Evolutionary conservation across 176 grass and related monocot species (phyloP), one percentile per base, ranked within the genome.

Genomic region (Panicum miliaceum): DNA sequence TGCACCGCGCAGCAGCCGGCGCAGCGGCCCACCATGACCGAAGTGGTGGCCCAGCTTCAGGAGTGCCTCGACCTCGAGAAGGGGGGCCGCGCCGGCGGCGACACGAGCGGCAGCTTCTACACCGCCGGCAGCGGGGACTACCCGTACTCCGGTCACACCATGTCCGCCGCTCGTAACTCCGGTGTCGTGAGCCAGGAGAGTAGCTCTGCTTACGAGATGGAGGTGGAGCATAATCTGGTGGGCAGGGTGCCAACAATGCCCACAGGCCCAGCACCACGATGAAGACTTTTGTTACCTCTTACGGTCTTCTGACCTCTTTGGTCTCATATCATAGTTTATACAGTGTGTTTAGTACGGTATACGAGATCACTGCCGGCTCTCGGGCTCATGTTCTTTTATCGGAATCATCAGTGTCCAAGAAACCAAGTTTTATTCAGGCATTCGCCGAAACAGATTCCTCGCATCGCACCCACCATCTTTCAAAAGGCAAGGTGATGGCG

Each of bases 11-110:
- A 75, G 0, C 5, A 2, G 22, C 71, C 52, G 0, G 40, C 34
- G 1, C 84, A 87, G 8, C 72, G 89, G 7, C 92, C 92, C 8
- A 75, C 74, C 26, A 91, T 94, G 92, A 80, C 92, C 3, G 83
- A 94, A 4, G 83, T 94, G 14, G 89, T 86, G 25, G 43, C 41
- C 26, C 86, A 91, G 65, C 63, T 94, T 18, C 71, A 89, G 12
- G 84, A 89, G 32, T 91, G 92, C 80, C 38, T 94, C 2, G 84
- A 81, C n/a, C 70, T 94, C 7, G 92, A 89, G 56, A 42, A 79
- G 18, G n/a, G n/a, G n/a, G n/a, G n/a, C n/a, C n/a, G 5, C 15
- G 11, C 4, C 12, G 48, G 12, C 3, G 41, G 83, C 8, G 43
- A 59, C 68, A 1, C 51, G 38, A 81, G 19, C 14, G 25, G 26